Evolutionary conservation across 2,329 filamentous ascomycete species (phyloP), one percentile per base, ranked within the genome.

Genomic region (Beauveria australis): DNA sequence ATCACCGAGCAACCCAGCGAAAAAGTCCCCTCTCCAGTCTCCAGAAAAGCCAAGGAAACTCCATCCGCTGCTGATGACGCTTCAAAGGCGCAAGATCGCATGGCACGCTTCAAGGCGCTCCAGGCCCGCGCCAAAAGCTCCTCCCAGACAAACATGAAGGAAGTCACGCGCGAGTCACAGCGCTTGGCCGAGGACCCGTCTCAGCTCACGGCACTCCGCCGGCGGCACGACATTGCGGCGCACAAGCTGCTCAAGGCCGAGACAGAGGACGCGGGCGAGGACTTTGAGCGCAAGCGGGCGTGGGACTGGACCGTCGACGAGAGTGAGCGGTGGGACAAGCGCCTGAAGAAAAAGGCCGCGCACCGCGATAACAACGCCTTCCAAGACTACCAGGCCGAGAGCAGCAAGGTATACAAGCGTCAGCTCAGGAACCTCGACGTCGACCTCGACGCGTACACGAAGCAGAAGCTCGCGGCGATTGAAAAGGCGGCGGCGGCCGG

Each of bases 241-340:
- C 91, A 97, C 73, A 99, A 97, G 71, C 84, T 99, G 0, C 82
- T 97, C 48, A 96, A 96, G 78, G 91, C 92, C 4, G 92, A 97
- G 68, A 87, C 92, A 1, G 90, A 92, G 72, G 91, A 90, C 19
- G 79, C 82, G 0, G 92, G 92, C 40, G 91, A 90, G 60, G 94
- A 97, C 73, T 99, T 97, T 70, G 94, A 99, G 80, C 89, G 94
- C 66, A 97, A 97, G 76, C 87, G 94, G 46, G 94, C 94, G 1
- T 99, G 94, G 94, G 94, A 97, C 77, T 99, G 94, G 90, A 99
- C 94, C 1, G 79, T 93, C 7, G 94, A 99, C 65, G 94, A 99
- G 76, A 89, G 86, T 67, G 94, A 97, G 76, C 85, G 83, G 66
- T 99, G 94, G 94, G 94, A 99, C 74, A 88, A 88, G 76, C 87